Evolutionary conservation across 1,284 basidiomycete species (phyloP).

Genomic region (Ceratobasidium sp.): DNA sequence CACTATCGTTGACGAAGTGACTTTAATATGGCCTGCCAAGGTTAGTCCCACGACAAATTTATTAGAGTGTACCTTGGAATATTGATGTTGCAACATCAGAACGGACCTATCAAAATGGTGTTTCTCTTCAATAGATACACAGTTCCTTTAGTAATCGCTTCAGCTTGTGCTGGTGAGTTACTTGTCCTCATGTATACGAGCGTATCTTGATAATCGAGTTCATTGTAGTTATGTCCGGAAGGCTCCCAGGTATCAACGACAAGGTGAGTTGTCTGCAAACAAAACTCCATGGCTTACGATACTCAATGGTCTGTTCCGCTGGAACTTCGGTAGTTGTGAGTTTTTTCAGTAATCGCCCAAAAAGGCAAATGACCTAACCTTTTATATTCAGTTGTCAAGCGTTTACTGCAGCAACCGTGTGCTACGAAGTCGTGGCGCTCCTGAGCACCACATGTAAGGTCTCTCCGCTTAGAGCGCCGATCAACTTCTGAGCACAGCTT

Average conservation of each 20-base stretch:
- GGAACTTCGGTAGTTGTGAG: no score
- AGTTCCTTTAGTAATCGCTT: constrained; percentile 3
- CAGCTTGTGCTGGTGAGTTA: constrained; percentile 10
- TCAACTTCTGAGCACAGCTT: background rate
- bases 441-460: constrained; percentile 32
- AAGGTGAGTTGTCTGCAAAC: constrained; percentile 1
- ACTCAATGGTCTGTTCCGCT: no score
- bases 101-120: constrained; percentile 19
- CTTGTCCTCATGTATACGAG: background rate
- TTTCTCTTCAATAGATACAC: constrained; percentile 29
- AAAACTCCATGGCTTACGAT: no score
- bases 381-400: constrained; percentile 5
- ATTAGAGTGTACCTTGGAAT: background rate
- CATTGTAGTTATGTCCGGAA: constrained; percentile 8
- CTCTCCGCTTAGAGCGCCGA: background rate
- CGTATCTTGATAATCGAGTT: background rate
- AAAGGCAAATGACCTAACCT: background rate
- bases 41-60: background rate
- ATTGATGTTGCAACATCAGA: background rate
- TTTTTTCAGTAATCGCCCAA: background rate
- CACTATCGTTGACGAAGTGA: constrained; percentile 20
- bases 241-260: background rate
- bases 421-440: constrained; percentile 32
- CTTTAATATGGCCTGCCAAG: constrained; percentile 38
- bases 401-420: constrained; percentile 2